Conservation (phyloP, 2,329 filamentous ascomycete genomes). For the Neopestalotiopsis sp. region DNA sequence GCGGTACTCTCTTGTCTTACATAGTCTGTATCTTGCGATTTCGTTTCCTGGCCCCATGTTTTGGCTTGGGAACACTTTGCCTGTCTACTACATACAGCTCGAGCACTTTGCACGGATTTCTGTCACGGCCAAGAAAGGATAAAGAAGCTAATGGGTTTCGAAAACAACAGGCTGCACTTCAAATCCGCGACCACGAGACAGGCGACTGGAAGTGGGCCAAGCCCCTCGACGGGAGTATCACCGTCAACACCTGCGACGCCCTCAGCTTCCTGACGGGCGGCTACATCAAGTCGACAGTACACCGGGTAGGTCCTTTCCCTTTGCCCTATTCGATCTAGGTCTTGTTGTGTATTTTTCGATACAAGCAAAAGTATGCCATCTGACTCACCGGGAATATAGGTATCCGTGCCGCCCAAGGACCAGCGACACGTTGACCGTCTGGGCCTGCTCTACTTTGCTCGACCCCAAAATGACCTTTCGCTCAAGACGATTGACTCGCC, state of each 20-base stretch:
- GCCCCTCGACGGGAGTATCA: conserved; percentile 50
- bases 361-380: too few relatives aligned
- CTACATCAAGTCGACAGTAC: conserved; percentile 42
- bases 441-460: conserved; percentile 56
- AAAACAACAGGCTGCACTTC: conserved; percentile 42
- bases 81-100: too few relatives aligned
- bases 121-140: too few relatives aligned
- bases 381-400: conserved; percentile 24
- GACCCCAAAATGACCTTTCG: conserved; percentile 44
- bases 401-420: conserved; percentile 44
- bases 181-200: conserved; percentile 48
- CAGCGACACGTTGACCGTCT: conserved; percentile 51
- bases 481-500: conserved; percentile 44
- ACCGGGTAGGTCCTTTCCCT: conserved; percentile 35
- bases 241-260: conserved; percentile 53
- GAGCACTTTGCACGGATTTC: too few relatives aligned
- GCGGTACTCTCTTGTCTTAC: too few relatives aligned
- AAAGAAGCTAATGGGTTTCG: too few relatives aligned
- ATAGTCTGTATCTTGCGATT: too few relatives aligned
- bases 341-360: too few relatives aligned
- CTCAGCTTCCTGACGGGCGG: conserved; percentile 52
- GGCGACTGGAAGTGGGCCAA: conserved; percentile 51
- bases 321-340: conserved; percentile 36
- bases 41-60: too few relatives aligned
- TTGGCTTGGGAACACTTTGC: too few relatives aligned